Percentiles rank a stretch among this genome's conserved stretches.
These are phyloP conservation scores for Mercurialis annua DNA, from an alignment of 345 rosid species.

Conservation along the genomic window DNA sequence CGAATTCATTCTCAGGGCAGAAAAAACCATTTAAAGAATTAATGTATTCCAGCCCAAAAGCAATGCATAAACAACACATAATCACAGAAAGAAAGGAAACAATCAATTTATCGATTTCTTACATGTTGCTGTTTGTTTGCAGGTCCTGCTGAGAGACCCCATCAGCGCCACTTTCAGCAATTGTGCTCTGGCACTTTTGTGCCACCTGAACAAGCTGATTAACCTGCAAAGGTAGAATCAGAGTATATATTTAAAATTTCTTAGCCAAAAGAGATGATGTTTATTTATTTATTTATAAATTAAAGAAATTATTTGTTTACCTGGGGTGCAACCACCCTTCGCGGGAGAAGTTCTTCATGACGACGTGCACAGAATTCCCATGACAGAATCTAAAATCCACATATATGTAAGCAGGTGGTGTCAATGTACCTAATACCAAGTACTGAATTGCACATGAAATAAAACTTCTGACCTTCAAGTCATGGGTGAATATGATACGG, in stretches of 20 bases:
- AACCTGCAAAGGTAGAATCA: conserved; percentile 48
- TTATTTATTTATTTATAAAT: not conserved
- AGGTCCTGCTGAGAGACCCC: conserved; percentile 86
- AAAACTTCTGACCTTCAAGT: conserved; percentile 62
- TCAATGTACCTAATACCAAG: conserved; percentile 7
- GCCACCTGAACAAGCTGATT: conserved; percentile 92
- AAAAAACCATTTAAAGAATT: not conserved
- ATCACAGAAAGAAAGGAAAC: not conserved
- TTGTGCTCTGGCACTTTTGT: conserved; percentile 90
- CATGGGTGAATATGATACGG: conserved; percentile 80
- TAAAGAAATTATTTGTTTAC: conserved; percentile 27
- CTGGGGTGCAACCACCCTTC: conserved; percentile 94
- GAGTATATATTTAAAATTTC: not conserved
- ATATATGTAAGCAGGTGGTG: not conserved
- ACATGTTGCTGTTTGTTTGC: conserved; percentile 94
- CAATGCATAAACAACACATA: not conserved
- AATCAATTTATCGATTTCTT: conserved; percentile 23
- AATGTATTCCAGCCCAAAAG: not conserved
- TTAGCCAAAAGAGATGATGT: not conserved
- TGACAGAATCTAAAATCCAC: conserved; percentile 60
- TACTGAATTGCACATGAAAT: conserved; percentile 6
- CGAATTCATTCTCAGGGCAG: not conserved
- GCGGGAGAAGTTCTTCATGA: conserved; percentile 95
- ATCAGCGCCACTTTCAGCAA: conserved; percentile 84
- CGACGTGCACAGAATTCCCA: conserved; percentile 97